These are phyloP conservation scores for Tuber melanosporum DNA, from an alignment of 495 filamentous ascomycete genomes.

Conservation along the genomic window DNA sequence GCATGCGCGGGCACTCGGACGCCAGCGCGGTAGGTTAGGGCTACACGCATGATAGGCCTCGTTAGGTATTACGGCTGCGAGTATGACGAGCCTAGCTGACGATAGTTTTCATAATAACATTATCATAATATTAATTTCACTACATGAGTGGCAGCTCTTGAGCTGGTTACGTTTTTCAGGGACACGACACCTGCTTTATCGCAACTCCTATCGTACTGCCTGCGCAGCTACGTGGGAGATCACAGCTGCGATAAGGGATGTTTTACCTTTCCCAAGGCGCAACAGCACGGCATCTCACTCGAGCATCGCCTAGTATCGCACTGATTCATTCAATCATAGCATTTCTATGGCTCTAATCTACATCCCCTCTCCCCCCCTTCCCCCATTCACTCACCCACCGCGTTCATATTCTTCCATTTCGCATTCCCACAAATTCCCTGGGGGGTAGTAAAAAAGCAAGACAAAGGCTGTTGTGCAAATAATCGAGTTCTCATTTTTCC, in stretches of 20 bases:
- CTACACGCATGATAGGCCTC: neutral
- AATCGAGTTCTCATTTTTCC: neutral
- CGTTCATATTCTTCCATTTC: neutral
- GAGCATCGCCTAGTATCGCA: neutral
- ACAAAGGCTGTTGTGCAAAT: neutral
- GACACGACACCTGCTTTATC: neutral
- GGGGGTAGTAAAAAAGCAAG: neutral
- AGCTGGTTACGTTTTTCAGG: neutral
- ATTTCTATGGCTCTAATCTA: neutral
- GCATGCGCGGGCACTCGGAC: neutral
- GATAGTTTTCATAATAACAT: neutral
- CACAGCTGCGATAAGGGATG: neutral
- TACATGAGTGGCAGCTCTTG: neutral
- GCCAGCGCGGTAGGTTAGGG: neutral
- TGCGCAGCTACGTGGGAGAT: neutral
- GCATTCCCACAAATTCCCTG: neutral
- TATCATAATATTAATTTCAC: neutral
- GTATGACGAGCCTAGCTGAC: neutral
- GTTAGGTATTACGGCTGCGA: neutral
- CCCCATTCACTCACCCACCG: neutral
- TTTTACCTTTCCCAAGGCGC: neutral
- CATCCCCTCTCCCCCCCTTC: neutral
- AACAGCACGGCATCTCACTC: neutral
- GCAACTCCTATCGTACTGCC: neutral
- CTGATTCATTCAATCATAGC: neutral